Base-by-base conservation (phyloP, 768 basidiomycete species). In the Russula griseocarnosa region DNA sequence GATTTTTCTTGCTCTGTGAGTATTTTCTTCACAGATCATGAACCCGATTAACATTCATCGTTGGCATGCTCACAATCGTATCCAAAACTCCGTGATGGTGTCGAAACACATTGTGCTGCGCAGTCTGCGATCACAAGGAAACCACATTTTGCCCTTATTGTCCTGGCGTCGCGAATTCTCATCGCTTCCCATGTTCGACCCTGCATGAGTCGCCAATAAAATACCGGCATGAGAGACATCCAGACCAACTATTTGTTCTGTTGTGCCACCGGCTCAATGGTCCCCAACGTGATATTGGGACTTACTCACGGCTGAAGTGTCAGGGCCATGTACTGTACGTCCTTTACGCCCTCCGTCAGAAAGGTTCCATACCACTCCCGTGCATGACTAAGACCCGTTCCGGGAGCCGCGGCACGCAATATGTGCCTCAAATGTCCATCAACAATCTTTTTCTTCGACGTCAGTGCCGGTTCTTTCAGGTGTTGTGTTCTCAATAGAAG, bases 21-120 rank as follows among this genome's bases (percentile, higher is more conserved):
- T 36, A 40, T 63, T 16, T 32, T 47, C 40, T 10, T 24, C 6
- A 18, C 3, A 14, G 34, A 13, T 38, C 22, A 22, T 46, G 22
- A 30, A 36, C 42, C 18, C 24, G 24, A 13, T 30, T 7, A 40
- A 61, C 13, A 9, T 26, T 46, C 50, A 34, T 20, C 30, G 5
- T 55, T 49, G 46, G 58, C 24, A 50, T 26, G 32, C 18, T 10
- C 59, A 11, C 24, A 36, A 36, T 36, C 20, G 59, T 50, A 20
- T 34, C 16, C 47, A 51, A 60, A 65, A 44, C 22, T 65, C 59
- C 47, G 58, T 60, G 58, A 64, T 38, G 7, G 55, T 24, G 14
- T 47, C 44, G 28, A 24, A 40, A 49, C 44, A n/a, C 38, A 22
- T 46, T 11, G 44, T 24, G 30, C 38, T 60, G 46, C 46, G 34